Conservation (phyloP, 1,284 basidiomycete genomes). For the Boletellus deceptivus region DNA sequence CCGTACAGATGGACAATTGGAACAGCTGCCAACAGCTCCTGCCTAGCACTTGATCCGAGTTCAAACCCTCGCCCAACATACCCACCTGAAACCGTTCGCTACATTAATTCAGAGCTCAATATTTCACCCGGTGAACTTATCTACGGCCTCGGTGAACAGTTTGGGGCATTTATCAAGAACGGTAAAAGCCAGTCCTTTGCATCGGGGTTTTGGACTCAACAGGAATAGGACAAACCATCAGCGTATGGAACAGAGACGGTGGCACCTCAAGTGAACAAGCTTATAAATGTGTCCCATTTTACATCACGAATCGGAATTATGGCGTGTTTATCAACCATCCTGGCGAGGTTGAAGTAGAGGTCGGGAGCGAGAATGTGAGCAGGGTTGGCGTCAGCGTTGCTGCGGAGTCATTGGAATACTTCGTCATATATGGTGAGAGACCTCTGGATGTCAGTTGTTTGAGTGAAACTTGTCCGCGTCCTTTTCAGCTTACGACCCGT, state of each 20-base stretch:
- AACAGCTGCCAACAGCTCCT: conserved; percentile 60
- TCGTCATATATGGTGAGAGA: conserved; percentile 64
- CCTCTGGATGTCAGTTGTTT: conserved; percentile 51
- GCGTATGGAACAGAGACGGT: conserved; percentile 72
- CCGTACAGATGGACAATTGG: conserved; percentile 61
- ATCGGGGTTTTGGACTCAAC: conserved; percentile 2
- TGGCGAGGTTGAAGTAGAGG: conserved; percentile 75
- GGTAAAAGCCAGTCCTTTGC: conserved; percentile 38
- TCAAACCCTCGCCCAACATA: conserved; percentile 54
- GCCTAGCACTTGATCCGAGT: conserved; percentile 53
- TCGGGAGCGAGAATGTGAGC: conserved; percentile 72
- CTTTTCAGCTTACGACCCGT: conserved; percentile 1
- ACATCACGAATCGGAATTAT: conserved; percentile 67
- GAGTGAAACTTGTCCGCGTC: background rate
- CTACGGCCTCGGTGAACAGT: conserved; percentile 73
- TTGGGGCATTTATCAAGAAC: conserved; percentile 74
- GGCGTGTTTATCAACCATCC: conserved; percentile 76
- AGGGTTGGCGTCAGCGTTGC: conserved; percentile 68
- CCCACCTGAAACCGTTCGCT: conserved; percentile 43
- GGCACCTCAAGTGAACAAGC: conserved; percentile 71
- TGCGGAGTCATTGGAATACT: conserved; percentile 64
- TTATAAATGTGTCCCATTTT: conserved; percentile 75
- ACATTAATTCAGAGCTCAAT: conserved; percentile 67
- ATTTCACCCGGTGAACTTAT: conserved; percentile 68
- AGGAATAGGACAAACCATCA: conserved; percentile 53